phyloP scores from a whole-genome alignment of 1,139 yeast genomes.

The Yamadazyma aaseri region DNA sequence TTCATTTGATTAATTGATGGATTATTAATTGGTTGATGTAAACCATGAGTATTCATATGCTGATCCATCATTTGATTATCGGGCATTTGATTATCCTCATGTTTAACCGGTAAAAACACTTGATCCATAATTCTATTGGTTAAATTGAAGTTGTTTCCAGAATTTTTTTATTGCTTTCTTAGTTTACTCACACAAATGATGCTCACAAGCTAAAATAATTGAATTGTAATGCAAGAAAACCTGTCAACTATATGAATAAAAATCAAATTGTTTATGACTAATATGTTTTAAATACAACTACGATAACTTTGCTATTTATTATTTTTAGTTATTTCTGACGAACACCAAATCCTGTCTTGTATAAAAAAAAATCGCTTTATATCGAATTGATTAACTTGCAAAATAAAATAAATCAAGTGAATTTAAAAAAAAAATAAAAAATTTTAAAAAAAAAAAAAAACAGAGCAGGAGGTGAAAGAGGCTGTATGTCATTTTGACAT shows the following conservation, averaged over 20 bases:
- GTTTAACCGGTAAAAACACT: slow-evolving; percentile 30
- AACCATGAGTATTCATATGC: neutral
- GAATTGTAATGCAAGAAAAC: no score
- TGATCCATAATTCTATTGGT: slow-evolving; percentile 28
- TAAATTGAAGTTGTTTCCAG: neutral
- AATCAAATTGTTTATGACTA: no score
- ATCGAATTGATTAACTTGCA: neutral
- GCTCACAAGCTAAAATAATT: no score
- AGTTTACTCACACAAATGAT: no score
- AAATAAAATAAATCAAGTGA: no score
- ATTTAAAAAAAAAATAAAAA: no score
- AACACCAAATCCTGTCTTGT: no score
- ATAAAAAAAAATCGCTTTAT: slow-evolving; percentile 5
- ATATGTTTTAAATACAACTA: no score
- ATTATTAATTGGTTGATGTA: neutral
- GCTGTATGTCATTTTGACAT: slow-evolving; percentile 3
- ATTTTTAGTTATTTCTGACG: no score
- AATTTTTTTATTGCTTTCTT: neutral
- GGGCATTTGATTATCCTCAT: slow-evolving; percentile 2
- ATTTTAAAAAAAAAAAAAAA: neutral
- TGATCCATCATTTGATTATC: slow-evolving; percentile 2
- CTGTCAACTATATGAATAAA: no score
- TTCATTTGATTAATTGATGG: neutral
- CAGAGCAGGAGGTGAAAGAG: slow-evolving; percentile 2
- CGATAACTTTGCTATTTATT: neutral